Conservation (phyloP, 2,329 filamentous ascomycete species). For the Bisporella sp. region DNA sequence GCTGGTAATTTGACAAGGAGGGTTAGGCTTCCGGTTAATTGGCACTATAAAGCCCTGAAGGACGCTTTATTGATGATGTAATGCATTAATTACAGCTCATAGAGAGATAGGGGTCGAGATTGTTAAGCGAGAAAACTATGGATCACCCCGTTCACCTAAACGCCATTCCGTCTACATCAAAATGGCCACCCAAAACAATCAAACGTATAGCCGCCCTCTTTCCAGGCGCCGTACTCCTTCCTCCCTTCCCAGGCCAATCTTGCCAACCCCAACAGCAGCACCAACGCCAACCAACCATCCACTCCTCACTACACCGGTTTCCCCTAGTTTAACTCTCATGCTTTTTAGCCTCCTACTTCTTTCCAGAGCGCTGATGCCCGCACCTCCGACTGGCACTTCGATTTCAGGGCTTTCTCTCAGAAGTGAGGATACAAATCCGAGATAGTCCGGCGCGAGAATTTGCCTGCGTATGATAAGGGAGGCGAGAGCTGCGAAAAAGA, state of each 20-base stretch:
- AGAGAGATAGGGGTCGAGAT: too few relatives aligned
- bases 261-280: slow-evolving; percentile 12
- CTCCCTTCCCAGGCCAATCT: slow-evolving; percentile 7
- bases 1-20: too few relatives aligned
- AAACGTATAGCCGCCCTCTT: slow-evolving; percentile 16
- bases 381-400: slow-evolving; percentile 9
- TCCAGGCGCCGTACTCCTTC: slow-evolving; percentile 6
- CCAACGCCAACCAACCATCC: slow-evolving; percentile 16
- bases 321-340: slow-evolving; percentile 15
- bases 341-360: slow-evolving; percentile 6
- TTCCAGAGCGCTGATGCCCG: slow-evolving; percentile 6
- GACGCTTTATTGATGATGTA: too few relatives aligned
- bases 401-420: slow-evolving; percentile 9
- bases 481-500: slow-evolving; percentile 11
- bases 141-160: too few relatives aligned
- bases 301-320: slow-evolving; percentile 14
- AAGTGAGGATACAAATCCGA: slow-evolving; percentile 10
- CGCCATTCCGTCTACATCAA: too few relatives aligned
- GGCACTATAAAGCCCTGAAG: too few relatives aligned
- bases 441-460: slow-evolving; percentile 8
- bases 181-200: neutral
- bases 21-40: too few relatives aligned
- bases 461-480: slow-evolving; percentile 5
- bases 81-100: too few relatives aligned
- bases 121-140: too few relatives aligned